phyloP scores from a whole-genome alignment of 1,139 yeast species.

The Geotrichum aggregatum region DNA sequence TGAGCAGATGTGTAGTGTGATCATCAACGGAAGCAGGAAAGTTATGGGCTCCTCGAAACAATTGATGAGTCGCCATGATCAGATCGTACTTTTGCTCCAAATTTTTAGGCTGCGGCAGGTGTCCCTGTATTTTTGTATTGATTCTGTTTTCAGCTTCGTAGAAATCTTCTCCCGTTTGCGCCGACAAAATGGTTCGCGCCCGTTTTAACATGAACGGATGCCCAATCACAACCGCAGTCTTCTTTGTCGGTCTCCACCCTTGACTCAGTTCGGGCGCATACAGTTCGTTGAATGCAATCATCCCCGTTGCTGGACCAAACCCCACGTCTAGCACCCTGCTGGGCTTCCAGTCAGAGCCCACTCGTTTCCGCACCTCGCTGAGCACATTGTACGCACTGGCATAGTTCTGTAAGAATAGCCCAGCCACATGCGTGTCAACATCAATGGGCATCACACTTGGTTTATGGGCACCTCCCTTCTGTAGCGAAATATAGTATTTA shows the following conservation, averaged over 20 bases:
- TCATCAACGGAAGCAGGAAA: conserved; percentile 74
- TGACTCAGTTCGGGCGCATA: conserved; percentile 49
- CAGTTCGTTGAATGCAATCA: conserved; percentile 79
- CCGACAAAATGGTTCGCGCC: conserved; percentile 68
- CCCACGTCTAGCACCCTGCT: conserved; percentile 71
- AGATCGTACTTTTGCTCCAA: conserved; percentile 55
- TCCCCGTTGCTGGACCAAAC: conserved; percentile 90
- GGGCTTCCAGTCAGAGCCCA: conserved; percentile 56
- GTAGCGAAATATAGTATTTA: conserved; percentile 28
- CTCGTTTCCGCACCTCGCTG: conserved; percentile 58
- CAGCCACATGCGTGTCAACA: conserved; percentile 78
- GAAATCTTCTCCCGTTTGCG: conserved; percentile 44
- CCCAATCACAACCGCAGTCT: conserved; percentile 73
- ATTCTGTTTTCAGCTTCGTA: conserved; percentile 14
- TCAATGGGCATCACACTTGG: conserved; percentile 49
- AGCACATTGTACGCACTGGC: conserved; percentile 67
- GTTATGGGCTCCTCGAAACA: conserved; percentile 50
- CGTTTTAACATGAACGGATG: conserved; percentile 70
- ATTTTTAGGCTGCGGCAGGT: conserved; percentile 5
- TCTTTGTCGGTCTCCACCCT: conserved; percentile 54
- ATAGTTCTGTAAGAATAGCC: conserved; percentile 80
- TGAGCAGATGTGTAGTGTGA: conserved; percentile 57
- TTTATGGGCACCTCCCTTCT: conserved; percentile 30
- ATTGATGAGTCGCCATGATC: conserved; percentile 79
- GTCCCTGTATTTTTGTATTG: conserved; percentile 24